Base-by-base conservation (phyloP, 2,329 filamentous ascomycete genomes). In the Botryotinia globosa region DNA sequence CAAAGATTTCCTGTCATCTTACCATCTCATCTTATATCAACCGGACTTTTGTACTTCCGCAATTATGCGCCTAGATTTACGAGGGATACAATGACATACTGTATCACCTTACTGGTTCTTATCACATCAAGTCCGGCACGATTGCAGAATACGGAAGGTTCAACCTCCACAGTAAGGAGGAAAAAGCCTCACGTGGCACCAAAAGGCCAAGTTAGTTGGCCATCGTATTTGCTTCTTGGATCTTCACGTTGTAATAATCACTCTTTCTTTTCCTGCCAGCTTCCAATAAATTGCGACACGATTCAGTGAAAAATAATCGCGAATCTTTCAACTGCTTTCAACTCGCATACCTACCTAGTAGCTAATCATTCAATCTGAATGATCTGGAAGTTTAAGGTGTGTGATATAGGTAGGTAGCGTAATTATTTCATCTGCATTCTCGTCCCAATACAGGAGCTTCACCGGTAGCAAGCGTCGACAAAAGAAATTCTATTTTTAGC, bases 391-490 rank as follows among this genome's bases (percentile, higher is more conserved):
- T 29, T 7, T 32, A 56, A 42, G 65, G 32, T 48, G 42, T 56
- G 25, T n/a, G 20, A 29, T 56, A 42, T 67, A 56, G 48, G 48
- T 56, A 67, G 48, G 34, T 42, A 42, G 32, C 34, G 48, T 32
- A 42, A 32, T 42, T 29, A 34, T 56, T 67, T 67, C 65, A 67
- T 67, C 65, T 56, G 48, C 48, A 67, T 42, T 18, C 48, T 67
- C 48, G 34, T 56, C 65, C 48, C 45, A 56, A 67, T 32, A 25
- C 9, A 56, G 64, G 39, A 54, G 34, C 48, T 56, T 39, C n/a
- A 42, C 48, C 65, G 65, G 39, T 16, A 22, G n/a, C 0, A 39
- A 16, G 39, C 16, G 22, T 39, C 37, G 20, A 32, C 61, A 18
- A 32, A 64, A 63, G 14, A 18, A 63, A 20, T 54, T n/a, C 29